Percentiles rank a stretch among this genome's conserved stretches.
These are phyloP conservation scores for Fusarium floridanum DNA, from an alignment of 2,329 filamentous ascomycete genomes.

Conservation along the genomic window DNA sequence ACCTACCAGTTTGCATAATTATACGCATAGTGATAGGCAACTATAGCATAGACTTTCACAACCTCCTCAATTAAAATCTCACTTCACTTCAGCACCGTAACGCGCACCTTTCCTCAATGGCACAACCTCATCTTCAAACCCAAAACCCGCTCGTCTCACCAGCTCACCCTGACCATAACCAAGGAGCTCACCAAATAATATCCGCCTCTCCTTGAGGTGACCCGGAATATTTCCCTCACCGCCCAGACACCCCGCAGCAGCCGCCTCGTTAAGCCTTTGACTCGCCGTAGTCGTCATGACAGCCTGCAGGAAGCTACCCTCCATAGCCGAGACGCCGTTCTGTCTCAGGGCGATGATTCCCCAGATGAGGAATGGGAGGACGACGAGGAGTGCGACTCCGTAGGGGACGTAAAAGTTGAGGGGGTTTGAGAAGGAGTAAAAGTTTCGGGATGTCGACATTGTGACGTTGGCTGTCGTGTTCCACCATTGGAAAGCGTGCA, in stretches of 20 bases:
- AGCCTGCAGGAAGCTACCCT: not conserved
- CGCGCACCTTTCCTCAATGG: not conserved
- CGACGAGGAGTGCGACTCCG: not conserved
- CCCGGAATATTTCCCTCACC: not conserved
- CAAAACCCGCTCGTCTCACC: not conserved
- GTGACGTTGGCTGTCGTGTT: not conserved
- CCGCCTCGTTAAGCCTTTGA: not conserved
- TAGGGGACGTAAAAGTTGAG: not conserved
- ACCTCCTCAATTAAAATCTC: not conserved
- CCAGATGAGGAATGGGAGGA: not conserved
- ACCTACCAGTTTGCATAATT: no score
- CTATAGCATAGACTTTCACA: not conserved
- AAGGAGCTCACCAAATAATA: not conserved
- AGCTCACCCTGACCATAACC: not conserved
- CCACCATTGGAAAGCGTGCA: not conserved
- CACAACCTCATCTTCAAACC: not conserved
- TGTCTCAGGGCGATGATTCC: not conserved
- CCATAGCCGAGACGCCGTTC: not conserved
- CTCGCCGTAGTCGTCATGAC: not conserved
- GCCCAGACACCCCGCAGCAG: not conserved
- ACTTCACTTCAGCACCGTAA: not conserved
- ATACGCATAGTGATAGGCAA: no score
- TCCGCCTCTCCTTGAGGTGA: not conserved
- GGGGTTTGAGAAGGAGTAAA: not conserved
- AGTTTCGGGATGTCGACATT: not conserved